Percentiles rank a stretch among this genome's conserved stretches.
Evolutionary conservation across 805 yeast species (phyloP).

Genomic region (Yamadazyma endophytica): DNA sequence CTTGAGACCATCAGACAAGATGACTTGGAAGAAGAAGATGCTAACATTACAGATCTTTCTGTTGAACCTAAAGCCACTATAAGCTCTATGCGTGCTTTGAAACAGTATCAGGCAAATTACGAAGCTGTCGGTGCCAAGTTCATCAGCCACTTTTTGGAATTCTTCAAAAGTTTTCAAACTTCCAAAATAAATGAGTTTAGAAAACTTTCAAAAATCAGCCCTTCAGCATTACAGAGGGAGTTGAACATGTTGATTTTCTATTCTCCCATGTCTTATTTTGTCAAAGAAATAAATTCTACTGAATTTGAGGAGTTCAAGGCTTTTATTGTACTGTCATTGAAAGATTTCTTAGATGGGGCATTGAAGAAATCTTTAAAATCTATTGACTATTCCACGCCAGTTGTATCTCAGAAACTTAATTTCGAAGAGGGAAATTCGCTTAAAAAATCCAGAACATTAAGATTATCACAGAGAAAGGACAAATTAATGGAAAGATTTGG

Average conservation of each 20-base stretch:
- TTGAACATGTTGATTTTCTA: slow-evolving; percentile 26
- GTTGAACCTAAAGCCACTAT: no score
- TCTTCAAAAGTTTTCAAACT: slow-evolving; percentile 27
- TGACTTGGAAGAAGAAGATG: slow-evolving; percentile 28
- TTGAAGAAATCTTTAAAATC: slow-evolving; percentile 18
- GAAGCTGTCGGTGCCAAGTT: slow-evolving; percentile 54
- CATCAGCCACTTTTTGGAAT: slow-evolving; percentile 39
- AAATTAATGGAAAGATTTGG: slow-evolving; percentile 15
- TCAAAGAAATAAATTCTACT: slow-evolving; percentile 51
- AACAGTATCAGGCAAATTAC: slow-evolving; percentile 59
- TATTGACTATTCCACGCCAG: slow-evolving; percentile 12
- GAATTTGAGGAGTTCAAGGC: slow-evolving; percentile 46
- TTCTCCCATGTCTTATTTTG: slow-evolving; percentile 37
- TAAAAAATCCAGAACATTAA: slow-evolving; percentile 26
- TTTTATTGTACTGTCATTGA: slow-evolving; percentile 29
- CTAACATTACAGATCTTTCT: slow-evolving; percentile 22
- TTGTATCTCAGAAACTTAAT: slow-evolving; percentile 2
- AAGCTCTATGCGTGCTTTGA: slow-evolving; percentile 67
- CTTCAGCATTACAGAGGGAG: slow-evolving; percentile 17
- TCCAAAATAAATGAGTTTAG: slow-evolving; percentile 27
- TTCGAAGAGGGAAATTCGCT: slow-evolving; percentile 9
- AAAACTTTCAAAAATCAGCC: slow-evolving; percentile 20
- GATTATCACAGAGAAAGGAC: slow-evolving; percentile 27
- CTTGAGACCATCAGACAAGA: slow-evolving; percentile 50
- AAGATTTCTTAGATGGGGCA: slow-evolving; percentile 24